phyloP scores from a whole-genome alignment of 805 yeast species.

The Candida khao-thaluensis region DNA sequence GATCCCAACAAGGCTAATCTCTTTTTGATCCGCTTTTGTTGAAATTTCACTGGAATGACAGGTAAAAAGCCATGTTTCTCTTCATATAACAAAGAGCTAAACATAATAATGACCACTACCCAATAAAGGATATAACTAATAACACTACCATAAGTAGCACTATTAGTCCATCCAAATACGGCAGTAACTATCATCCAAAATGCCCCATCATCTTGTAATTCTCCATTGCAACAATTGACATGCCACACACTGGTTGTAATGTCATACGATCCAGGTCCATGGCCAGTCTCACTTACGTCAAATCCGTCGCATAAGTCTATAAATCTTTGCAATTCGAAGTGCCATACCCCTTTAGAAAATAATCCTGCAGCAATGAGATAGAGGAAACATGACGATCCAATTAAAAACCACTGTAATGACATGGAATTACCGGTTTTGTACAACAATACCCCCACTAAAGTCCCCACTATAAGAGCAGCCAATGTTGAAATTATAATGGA shows the following conservation, averaged over 20 bases:
- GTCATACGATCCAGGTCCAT: slow-evolving; percentile 92
- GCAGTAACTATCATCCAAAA: slow-evolving; percentile 91
- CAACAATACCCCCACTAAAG: slow-evolving; percentile 60
- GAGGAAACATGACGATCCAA: slow-evolving; percentile 73
- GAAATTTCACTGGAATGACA: slow-evolving; percentile 59
- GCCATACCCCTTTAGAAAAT: slow-evolving; percentile 87
- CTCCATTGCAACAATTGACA: slow-evolving; percentile 89
- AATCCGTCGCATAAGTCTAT: slow-evolving; percentile 74
- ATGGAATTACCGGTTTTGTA: slow-evolving; percentile 79
- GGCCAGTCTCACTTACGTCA: slow-evolving; percentile 85
- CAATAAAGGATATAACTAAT: slow-evolving; percentile 71
- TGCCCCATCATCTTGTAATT: slow-evolving; percentile 66
- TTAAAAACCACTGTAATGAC: slow-evolving; percentile 71
- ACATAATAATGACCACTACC: slow-evolving; percentile 48
- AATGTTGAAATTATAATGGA: slow-evolving; percentile 56
- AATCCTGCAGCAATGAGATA: slow-evolving; percentile 87
- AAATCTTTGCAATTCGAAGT: slow-evolving; percentile 74
- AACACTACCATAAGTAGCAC: slow-evolving; percentile 89
- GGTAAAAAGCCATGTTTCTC: slow-evolving; percentile 62
- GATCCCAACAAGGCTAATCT: slow-evolving; percentile 12
- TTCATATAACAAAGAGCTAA: slow-evolving; percentile 46
- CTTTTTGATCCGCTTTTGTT: slow-evolving; percentile 52
- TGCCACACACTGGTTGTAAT: slow-evolving; percentile 83
- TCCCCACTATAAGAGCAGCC: slow-evolving; percentile 58
- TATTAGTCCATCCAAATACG: slow-evolving; percentile 89